Evolutionary conservation across 208 protist species (phyloP).

Genomic region (Novymonas esmeraldas): DNA sequence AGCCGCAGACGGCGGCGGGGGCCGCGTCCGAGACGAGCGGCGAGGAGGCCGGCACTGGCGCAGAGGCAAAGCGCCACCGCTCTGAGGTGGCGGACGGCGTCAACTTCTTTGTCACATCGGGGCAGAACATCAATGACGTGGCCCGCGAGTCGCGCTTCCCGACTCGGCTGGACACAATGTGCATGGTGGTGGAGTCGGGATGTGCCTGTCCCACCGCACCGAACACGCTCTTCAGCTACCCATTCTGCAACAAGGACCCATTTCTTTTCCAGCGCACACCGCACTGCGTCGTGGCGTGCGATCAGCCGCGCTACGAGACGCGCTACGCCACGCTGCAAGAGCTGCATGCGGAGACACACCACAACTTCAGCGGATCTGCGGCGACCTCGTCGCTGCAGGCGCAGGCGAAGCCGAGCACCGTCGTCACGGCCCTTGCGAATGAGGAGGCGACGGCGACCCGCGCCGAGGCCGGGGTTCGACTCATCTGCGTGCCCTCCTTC

Average conservation of each 20-base stretch:
- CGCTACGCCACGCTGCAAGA: constrained; percentile 52
- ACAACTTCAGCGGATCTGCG: constrained; percentile 10
- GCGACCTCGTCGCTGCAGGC: constrained; percentile 5
- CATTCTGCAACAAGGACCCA: constrained; percentile 83
- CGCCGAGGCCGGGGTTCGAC: constrained; percentile 47
- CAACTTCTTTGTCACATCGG: constrained; percentile 81
- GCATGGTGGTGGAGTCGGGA: constrained; percentile 65
- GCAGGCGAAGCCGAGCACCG: background rate
- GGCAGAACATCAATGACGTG: constrained; percentile 89
- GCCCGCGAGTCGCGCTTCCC: constrained; percentile 64
- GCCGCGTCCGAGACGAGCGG: constrained; percentile 1
- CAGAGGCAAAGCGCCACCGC: constrained; percentile 20
- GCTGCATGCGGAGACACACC: constrained; percentile 30
- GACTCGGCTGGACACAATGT: constrained; percentile 74
- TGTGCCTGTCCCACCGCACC: constrained; percentile 91
- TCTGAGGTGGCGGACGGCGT: constrained; percentile 13
- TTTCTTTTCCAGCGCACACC: constrained; percentile 81
- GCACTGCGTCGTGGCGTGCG: constrained; percentile 89
- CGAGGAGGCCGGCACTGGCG: background rate
- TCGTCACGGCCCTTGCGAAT: background rate
- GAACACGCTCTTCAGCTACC: constrained; percentile 93
- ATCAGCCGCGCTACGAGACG: constrained; percentile 80
- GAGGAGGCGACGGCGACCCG: constrained; percentile 17
- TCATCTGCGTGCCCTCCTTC: constrained; percentile 86
- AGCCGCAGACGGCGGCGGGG: constrained; percentile 17